Percentiles rank a stretch among this genome's conserved stretches.
These are phyloP conservation scores for Vaccinium vitisidaea DNA, from an alignment of 148 eudicot genomes.

Conservation along the genomic window DNA sequence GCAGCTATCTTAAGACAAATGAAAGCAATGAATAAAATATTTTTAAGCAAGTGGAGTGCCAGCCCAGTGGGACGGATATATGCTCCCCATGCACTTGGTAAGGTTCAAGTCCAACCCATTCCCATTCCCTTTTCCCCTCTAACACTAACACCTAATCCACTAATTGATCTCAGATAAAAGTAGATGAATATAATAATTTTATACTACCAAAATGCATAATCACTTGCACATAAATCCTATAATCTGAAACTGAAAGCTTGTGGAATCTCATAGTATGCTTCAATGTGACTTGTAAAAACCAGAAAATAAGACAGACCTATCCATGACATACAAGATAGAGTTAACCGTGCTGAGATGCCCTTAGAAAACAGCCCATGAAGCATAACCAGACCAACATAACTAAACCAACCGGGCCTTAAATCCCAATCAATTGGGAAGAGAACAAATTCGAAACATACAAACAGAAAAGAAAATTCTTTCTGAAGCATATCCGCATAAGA, in stretches of 20 bases:
- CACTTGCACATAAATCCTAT: neutral
- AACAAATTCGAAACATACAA: neutral
- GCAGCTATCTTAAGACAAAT: constrained; percentile 1
- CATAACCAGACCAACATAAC: neutral
- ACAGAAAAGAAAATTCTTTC: neutral
- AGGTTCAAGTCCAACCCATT: neutral
- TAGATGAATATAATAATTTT: neutral
- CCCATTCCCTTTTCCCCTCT: neutral
- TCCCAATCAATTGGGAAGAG: neutral
- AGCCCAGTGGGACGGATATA: neutral
- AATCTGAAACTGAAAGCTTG: neutral
- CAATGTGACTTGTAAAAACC: neutral
- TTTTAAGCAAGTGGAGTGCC: neutral
- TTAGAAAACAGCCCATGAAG: neutral
- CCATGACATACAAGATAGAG: neutral
- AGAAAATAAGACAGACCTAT: constrained; percentile 5
- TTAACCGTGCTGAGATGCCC: neutral
- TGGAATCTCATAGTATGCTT: neutral
- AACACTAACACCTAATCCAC: neutral
- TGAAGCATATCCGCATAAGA: neutral
- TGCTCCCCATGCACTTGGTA: neutral
- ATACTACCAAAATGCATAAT: neutral
- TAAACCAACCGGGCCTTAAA: neutral
- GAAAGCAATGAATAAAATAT: neutral
- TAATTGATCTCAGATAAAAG: neutral